These are phyloP conservation scores for Halophytophthora polymorphica DNA, from an alignment of 352 stramenopile species.

Conservation along the genomic window DNA sequence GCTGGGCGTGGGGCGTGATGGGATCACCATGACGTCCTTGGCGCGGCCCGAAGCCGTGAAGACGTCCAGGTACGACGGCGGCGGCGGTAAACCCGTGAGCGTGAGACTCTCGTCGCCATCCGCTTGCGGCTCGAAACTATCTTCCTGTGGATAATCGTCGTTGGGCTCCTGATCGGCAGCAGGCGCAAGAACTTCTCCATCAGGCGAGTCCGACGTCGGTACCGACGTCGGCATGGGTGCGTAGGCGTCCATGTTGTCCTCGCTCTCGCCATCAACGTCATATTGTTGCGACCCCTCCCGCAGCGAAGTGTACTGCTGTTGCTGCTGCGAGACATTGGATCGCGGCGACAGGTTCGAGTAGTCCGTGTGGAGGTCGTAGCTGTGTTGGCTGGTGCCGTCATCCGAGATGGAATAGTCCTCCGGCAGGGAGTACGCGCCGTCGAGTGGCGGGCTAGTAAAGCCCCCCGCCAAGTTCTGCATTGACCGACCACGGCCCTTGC, in stretches of 20 bases:
- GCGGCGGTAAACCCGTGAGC: conserved; percentile 29
- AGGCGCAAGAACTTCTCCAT: neutral
- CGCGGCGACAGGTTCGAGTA: conserved; percentile 27
- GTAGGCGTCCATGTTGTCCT: conserved; percentile 16
- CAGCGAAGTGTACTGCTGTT: conserved; percentile 4
- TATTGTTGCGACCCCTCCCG: conserved; percentile 13
- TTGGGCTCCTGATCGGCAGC: conserved; percentile 6
- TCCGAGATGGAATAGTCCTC: conserved; percentile 35
- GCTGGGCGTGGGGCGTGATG: conserved; percentile 18
- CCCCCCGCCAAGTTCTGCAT: conserved; percentile 14
- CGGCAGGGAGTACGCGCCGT: conserved; percentile 5
- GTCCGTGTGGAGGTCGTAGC: conserved; percentile 15
- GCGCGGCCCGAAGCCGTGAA: conserved; percentile 42
- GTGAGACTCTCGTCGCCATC: conserved; percentile 20
- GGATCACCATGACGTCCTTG: conserved; percentile 15
- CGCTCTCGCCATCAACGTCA: conserved; percentile 5
- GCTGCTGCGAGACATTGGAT: conserved; percentile 19
- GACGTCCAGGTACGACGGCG: conserved; percentile 50
- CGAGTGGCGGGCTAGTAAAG: neutral
- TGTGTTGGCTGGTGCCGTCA: conserved; percentile 28
- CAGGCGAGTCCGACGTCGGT: conserved; percentile 7
- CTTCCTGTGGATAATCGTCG: conserved; percentile 33
- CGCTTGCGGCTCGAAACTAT: conserved; percentile 24
- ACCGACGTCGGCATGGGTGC: conserved; percentile 21
- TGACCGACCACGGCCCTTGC: conserved; percentile 20